phyloP scores from a whole-genome alignment of 2,329 filamentous ascomycete species.

The Neofusicoccum umdonicola region DNA sequence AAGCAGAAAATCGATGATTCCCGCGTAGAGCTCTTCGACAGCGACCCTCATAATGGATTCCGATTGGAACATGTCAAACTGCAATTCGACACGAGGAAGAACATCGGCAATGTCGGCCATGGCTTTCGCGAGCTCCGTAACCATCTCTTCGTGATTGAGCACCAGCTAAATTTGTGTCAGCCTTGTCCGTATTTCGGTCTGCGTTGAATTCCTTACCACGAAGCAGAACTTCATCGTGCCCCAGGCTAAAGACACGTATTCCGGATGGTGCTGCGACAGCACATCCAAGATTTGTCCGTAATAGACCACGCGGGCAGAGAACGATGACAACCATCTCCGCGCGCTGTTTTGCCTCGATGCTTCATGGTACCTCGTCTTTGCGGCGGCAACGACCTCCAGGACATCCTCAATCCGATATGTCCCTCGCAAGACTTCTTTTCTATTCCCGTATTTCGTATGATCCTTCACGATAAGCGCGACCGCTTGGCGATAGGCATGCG shows the following conservation, averaged over 20 bases:
- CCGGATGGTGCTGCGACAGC: constrained; percentile 30
- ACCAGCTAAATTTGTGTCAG: constrained; percentile 9
- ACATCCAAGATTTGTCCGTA: constrained; percentile 28
- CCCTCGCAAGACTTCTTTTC: too few species aligned
- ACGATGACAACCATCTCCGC: too few species aligned
- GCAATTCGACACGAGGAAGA: constrained; percentile 13
- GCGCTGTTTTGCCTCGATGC: too few species aligned
- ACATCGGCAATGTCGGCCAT: constrained; percentile 16
- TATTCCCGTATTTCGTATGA: too few species aligned
- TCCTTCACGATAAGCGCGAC: too few species aligned
- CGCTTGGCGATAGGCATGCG: too few species aligned
- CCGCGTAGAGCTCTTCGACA: constrained; percentile 14
- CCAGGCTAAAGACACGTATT: constrained; percentile 32
- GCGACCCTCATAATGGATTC: constrained; percentile 16
- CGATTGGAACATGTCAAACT: constrained; percentile 13
- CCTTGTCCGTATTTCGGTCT: background rate
- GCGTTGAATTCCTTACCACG: constrained; percentile 17
- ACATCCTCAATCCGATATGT: too few species aligned
- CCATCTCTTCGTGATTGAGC: constrained; percentile 15
- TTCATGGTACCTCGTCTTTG: too few species aligned
- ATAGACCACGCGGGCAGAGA: background rate
- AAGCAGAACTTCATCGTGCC: constrained; percentile 30
- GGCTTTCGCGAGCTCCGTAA: constrained; percentile 18
- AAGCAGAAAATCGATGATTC: constrained; percentile 18
- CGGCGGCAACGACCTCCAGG: too few species aligned